Evolutionary conservation across 352 stramenopile species (phyloP).

Genomic region (Phytophthora agathidicida): DNA sequence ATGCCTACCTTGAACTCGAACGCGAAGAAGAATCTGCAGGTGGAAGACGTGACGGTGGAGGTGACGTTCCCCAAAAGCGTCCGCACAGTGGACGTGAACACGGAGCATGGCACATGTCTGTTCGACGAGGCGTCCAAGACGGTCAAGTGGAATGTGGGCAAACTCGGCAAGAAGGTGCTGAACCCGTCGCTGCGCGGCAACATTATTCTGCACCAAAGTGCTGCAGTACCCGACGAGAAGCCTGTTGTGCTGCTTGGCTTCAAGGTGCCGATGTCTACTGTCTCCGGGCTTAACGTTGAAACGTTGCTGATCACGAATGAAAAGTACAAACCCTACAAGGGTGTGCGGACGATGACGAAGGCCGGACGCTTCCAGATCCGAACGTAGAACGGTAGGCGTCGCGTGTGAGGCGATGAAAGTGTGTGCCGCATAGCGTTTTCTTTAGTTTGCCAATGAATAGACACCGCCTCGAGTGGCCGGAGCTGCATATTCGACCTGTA

Average conservation of each 20-base stretch:
- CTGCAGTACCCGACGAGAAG: slow-evolving; percentile 89
- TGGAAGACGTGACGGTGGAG: slow-evolving; percentile 94
- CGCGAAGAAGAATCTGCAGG: slow-evolving; percentile 75
- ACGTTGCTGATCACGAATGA: slow-evolving; percentile 96
- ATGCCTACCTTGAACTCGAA: slow-evolving; percentile 84
- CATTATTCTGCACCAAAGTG: slow-evolving; percentile 91
- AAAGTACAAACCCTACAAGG: slow-evolving; percentile 98
- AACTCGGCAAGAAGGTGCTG: slow-evolving; percentile 91
- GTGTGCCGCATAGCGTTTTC: slow-evolving; percentile 22
- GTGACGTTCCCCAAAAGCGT: slow-evolving; percentile 98
- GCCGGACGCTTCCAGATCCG: slow-evolving; percentile 96
- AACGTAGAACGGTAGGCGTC: slow-evolving; percentile 55
- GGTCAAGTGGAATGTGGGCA: slow-evolving; percentile 95
- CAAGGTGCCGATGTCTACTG: slow-evolving; percentile 96
- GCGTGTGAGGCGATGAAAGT: slow-evolving; percentile 10
- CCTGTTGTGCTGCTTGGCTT: slow-evolving; percentile 95
- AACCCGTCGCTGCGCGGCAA: slow-evolving; percentile 90
- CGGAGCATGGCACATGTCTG: slow-evolving; percentile 91
- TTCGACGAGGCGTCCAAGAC: slow-evolving; percentile 96
- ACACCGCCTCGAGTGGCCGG: slow-evolving; percentile 10
- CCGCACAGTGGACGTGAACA: slow-evolving; percentile 94
- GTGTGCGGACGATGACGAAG: slow-evolving; percentile 96
- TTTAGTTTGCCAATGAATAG: slow-evolving; percentile 30
- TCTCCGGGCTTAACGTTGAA: slow-evolving; percentile 96
- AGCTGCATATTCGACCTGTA: neutral